Conservation (phyloP, 2,329 filamentous ascomycete genomes). For the Gaeumannomyces sp. region DNA sequence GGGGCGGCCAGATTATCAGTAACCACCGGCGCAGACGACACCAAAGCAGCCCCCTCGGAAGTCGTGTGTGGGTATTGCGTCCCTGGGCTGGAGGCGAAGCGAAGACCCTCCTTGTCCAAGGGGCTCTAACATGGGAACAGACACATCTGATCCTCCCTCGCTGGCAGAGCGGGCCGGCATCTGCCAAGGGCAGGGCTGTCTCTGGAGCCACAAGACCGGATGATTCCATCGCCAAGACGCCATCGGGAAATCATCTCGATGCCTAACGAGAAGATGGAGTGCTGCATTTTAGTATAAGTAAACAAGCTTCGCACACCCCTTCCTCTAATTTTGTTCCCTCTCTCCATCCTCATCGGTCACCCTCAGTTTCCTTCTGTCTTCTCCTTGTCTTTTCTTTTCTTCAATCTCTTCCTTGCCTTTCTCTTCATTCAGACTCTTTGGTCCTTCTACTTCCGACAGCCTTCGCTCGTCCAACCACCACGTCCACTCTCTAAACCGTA, state of each 20-base stretch:
- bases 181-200: no score
- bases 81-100: no score
- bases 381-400: background rate
- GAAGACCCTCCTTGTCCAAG: background rate
- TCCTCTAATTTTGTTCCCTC: background rate
- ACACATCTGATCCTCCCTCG: no score
- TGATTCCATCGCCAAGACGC: background rate
- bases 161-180: no score
- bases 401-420: background rate
- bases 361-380: background rate
- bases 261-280: background rate
- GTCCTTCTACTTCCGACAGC: background rate
- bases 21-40: no score
- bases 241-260: background rate
- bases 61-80: no score
- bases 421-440: background rate
- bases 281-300: background rate
- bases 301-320: background rate
- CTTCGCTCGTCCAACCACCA: background rate
- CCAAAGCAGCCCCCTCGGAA: no score
- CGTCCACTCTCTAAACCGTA: background rate
- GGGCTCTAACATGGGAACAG: background rate
- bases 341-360: background rate
- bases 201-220: no score
- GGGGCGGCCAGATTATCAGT: background rate